These are phyloP conservation scores for Trichosporon coremiiforme DNA, from an alignment of 1,284 basidiomycete genomes.

Conservation along the genomic window DNA sequence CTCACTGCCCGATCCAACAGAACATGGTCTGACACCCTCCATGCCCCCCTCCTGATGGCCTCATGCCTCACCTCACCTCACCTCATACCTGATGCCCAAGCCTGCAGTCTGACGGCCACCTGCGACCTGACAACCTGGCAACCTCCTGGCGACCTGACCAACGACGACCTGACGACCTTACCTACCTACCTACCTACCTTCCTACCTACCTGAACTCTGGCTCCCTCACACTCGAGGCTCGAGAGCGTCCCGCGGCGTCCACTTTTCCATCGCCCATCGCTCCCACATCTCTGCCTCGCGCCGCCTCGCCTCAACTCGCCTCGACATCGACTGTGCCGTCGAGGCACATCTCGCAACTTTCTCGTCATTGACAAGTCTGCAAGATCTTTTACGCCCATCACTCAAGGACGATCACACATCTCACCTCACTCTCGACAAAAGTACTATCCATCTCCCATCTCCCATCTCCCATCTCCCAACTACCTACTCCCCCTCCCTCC, in stretches of 20 bases:
- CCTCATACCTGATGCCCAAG: not conserved
- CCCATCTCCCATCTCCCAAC: too few relatives aligned
- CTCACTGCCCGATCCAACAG: not conserved
- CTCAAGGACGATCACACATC: not conserved
- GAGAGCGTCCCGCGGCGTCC: not conserved
- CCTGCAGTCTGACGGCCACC: not conserved
- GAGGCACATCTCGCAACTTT: not conserved
- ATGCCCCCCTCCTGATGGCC: too few relatives aligned
- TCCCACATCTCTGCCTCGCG: not conserved
- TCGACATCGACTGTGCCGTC: too few relatives aligned
- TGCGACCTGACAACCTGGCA: too few relatives aligned
- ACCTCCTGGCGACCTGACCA: not conserved
- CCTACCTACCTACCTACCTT: not conserved
- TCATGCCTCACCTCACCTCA: not conserved
- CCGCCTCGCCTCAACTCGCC: too few relatives aligned
- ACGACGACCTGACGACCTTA: not conserved
- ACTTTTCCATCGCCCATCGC: too few relatives aligned
- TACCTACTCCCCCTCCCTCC: not conserved
- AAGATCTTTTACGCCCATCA: constrained; percentile 1
- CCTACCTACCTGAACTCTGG: not conserved
- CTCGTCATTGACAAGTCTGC: constrained; percentile 1
- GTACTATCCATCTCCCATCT: not conserved
- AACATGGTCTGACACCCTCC: too few relatives aligned
- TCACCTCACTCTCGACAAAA: not conserved
- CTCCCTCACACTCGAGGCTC: constrained; percentile 4